Conservation (phyloP, 2,329 filamentous ascomycete genomes). For the Ascosphaera acerosa region DNA sequence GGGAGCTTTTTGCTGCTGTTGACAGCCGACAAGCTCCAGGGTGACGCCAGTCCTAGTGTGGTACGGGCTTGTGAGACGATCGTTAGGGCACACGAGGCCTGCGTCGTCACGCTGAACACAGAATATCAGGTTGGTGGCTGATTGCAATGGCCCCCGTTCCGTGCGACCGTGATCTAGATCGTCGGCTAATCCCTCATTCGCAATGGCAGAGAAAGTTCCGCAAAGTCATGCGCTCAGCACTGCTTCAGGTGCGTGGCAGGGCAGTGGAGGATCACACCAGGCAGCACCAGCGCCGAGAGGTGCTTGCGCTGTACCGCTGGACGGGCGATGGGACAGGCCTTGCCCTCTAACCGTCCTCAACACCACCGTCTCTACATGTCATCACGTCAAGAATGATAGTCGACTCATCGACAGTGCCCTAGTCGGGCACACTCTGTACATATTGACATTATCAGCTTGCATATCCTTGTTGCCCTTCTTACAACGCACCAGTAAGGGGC, state of each 20-base stretch:
- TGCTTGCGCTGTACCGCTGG: conserved; percentile 72
- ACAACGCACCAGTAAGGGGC: no score
- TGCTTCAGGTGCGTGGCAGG: conserved; percentile 70
- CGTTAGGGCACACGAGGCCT: conserved; percentile 74
- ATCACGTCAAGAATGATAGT: no score
- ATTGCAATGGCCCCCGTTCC: not conserved
- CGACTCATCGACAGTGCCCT: no score
- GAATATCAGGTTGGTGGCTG: conserved; percentile 55
- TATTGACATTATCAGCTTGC: no score
- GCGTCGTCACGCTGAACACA: conserved; percentile 78
- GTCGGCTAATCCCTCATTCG: no score
- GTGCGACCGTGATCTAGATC: conserved; percentile 17
- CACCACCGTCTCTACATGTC: no score
- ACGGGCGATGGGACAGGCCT: conserved; percentile 73
- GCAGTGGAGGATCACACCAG: conserved; percentile 64
- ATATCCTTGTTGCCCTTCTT: no score
- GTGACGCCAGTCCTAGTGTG: conserved; percentile 58
- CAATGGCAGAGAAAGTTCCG: conserved; percentile 56
- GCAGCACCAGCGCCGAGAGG: conserved; percentile 58
- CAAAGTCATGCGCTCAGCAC: conserved; percentile 78
- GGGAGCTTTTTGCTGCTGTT: conserved; percentile 69
- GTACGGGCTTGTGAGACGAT: conserved; percentile 81
- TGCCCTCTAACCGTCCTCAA: no score
- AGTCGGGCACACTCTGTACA: no score
- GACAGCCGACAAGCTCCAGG: conserved; percentile 72